phyloP scores from a whole-genome alignment of 192 early-diverging fungal species.

The Coemansia sp. region DNA sequence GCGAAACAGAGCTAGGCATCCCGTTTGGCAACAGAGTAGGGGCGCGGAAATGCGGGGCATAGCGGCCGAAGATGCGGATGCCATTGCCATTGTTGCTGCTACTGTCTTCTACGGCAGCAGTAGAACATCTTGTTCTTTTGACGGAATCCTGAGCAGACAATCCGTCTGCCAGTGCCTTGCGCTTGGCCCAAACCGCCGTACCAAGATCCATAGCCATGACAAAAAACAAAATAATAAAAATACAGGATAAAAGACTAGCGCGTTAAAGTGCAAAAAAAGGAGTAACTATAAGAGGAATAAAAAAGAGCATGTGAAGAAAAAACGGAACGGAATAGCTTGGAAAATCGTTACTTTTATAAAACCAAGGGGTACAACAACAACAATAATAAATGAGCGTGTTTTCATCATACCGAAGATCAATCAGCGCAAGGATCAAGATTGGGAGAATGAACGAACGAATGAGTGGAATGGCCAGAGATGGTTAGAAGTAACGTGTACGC shows the following conservation, averaged over 20 bases:
- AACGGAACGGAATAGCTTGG: no score
- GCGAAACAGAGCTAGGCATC: background rate
- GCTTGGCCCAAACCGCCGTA: background rate
- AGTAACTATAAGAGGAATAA: no score
- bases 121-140: background rate
- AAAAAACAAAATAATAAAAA: background rate
- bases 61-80: background rate
- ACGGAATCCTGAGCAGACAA: background rate
- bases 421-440: background rate
- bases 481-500: background rate
- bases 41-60: conserved; percentile 13
- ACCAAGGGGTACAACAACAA: background rate
- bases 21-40: conserved; percentile 17
- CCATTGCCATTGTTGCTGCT: background rate
- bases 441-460: background rate
- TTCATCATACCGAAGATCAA: background rate
- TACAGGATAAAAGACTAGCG: background rate
- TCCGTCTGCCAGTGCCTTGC: background rate
- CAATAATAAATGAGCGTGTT: background rate
- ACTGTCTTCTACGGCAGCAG: no score
- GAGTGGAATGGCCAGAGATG: background rate
- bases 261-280: background rate
- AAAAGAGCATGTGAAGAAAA: no score
- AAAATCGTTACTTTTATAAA: background rate
- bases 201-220: background rate